Percentiles rank a stretch among this genome's conserved stretches.
These are phyloP conservation scores for Paramecium sonneborni DNA, from an alignment of 73 alveolate genomes.

Conservation along the genomic window DNA sequence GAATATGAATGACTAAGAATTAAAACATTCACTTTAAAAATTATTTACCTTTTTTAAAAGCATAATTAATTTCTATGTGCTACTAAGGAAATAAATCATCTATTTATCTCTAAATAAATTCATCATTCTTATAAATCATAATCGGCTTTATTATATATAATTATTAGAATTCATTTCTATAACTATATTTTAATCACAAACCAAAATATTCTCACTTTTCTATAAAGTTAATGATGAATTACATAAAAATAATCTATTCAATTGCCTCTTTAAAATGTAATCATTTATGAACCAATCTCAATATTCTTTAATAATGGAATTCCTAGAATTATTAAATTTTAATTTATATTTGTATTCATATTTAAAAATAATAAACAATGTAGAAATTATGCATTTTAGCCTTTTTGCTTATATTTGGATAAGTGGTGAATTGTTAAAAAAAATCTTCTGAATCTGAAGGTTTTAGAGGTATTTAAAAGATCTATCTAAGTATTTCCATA, in stretches of 20 bases:
- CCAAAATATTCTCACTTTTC: slow-evolving; percentile 49
- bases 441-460: too few relatives aligned
- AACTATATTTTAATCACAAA: neutral
- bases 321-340: slow-evolving; percentile 20
- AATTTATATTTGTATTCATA: neutral
- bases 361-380: neutral
- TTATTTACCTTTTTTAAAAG: slow-evolving; percentile 83
- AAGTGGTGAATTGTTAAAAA: too few relatives aligned
- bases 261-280: slow-evolving; percentile 37
- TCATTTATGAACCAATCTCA: neutral
- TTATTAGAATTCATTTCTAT: too few relatives aligned
- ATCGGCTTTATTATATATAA: neutral
- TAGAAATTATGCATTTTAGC: neutral
- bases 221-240: neutral
- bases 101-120: slow-evolving; percentile 93
- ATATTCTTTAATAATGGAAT: neutral
- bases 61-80: slow-evolving; percentile 87
- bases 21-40: slow-evolving; percentile 78
- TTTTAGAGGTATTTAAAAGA: too few relatives aligned
- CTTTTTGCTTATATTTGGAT: too few relatives aligned
- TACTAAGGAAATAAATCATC: slow-evolving; percentile 97
- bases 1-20: slow-evolving; percentile 96
- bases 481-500: too few relatives aligned
- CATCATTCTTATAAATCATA: slow-evolving; percentile 94
- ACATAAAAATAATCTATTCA: neutral